Evolutionary conservation across 768 basidiomycete genomes (phyloP), one percentile per base, ranked within the genome.

Genomic region (Lentinula sp.): DNA sequence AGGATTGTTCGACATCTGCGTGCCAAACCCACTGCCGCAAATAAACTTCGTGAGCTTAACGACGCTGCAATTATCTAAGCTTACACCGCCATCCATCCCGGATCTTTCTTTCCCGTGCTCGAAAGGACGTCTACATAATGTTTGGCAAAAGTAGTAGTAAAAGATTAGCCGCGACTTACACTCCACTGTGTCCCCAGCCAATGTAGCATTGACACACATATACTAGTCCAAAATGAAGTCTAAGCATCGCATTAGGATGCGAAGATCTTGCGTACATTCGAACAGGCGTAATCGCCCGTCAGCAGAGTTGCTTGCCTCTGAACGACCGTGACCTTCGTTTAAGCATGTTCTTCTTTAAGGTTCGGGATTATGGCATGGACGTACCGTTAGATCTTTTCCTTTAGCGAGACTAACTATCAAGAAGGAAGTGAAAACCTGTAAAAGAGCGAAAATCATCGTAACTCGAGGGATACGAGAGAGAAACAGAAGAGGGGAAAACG

Each of bases 71-170:
- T 42, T 41, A 57, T 41, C 12, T 69, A 79, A 51, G 50, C 50
- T 61, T 62, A 85, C 85, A 86, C 79, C 36, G 75, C 84, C 83
- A 86, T 85, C 84, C 84, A 86, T 9, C 84, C 85, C 12, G 80
- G 69, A 1, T 64, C 63, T 18, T 60, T 63, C 46, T 63, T 68
- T 18, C 77, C 81, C 5, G 72, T 73, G 62, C 79, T 81, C 53
- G 80, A 75, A 20, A 86, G 69, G 3, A 77, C 73, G 71, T 84
- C 83, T 86, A 39, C 36, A 16, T 18, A 28, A 23, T 8, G n/a
- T 18, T 41, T 33, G 15, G 0, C 12, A 20, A n/a, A 42, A 23
- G 55, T 28, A 28, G 15, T 1, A 16, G 12, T 16, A 33, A 61
- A 16, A 13, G 4, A 6, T 35, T 2, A 16, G 15, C 13, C n/a